Base-by-base conservation (phyloP, 1,284 basidiomycete species). In the Leccinum angustisporum region DNA sequence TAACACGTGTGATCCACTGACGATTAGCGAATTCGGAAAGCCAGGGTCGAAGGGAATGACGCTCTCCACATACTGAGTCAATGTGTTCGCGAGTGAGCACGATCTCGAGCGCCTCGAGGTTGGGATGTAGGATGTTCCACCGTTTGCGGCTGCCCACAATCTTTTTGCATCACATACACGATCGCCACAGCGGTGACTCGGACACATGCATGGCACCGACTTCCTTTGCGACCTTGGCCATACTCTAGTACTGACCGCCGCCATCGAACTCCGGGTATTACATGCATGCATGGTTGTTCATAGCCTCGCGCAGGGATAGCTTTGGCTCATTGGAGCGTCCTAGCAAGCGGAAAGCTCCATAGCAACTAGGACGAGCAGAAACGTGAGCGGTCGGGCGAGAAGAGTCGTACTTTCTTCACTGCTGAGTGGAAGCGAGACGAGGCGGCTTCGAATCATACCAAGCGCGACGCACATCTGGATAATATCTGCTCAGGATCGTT, bases 41-140 rank as follows among this genome's bases (percentile, higher is more conserved):
- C 82, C 83, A 13, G 62, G 67, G 27, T 81, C 74, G 67, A 82
- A 81, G 1, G 77, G 73, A 6, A 76, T 40, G 5, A 78, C 65
- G 34, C 70, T 72, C 63, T 83, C 83, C 31, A 84, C 58, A 57
- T 72, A 75, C 60, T 74, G 38, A 38, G 38, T 16, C 67, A 61
- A 85, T 78, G 31, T 84, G 83, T 54, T 79, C 78, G 3, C 64
- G 57, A 9, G 75, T 77, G 30, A 85, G 75, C 1, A 69, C 64
- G 46, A 85, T 75, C 6, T 77, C 70, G 14, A 86, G 75, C 0
- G 79, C 81, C 60, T 82, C 76, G 60, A 85, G 70, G 68, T 86
- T 85, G 75, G 69, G 67, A 85, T 85, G 74, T 52, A 0, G 85
- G 25, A 13, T 85, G 81, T 64, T 83, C 80, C 40, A 81, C 70